These are phyloP conservation scores for Epichloe scottii DNA, from an alignment of 2,329 filamentous ascomycete species.

Conservation along the genomic window DNA sequence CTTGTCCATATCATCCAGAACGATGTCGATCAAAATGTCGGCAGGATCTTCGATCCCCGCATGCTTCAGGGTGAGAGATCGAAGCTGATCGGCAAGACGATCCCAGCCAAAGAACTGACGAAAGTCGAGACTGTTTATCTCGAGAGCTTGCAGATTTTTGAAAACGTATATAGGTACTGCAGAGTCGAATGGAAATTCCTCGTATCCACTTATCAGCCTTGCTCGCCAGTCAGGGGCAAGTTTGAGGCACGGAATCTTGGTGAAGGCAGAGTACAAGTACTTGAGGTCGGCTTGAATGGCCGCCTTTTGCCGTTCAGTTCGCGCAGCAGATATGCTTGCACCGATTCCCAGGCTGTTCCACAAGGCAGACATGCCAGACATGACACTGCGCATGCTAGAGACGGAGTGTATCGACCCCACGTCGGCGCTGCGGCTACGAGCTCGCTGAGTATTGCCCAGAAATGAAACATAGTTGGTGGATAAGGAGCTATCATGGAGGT, in stretches of 20 bases:
- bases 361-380: slow-evolving; percentile 89
- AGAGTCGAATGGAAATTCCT: slow-evolving; percentile 96
- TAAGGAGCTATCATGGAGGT: slow-evolving; percentile 76
- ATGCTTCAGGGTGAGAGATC: slow-evolving; percentile 78
- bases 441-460: slow-evolving; percentile 63
- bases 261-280: slow-evolving; percentile 96
- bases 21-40: slow-evolving; percentile 83
- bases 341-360: slow-evolving; percentile 83
- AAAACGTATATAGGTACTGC: slow-evolving; percentile 94
- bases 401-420: slow-evolving; percentile 88
- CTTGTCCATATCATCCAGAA: slow-evolving; percentile 93
- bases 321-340: slow-evolving; percentile 65
- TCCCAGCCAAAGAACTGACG: slow-evolving; percentile 98
- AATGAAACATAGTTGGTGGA: slow-evolving; percentile 95
- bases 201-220: slow-evolving; percentile 79
- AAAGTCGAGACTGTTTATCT: slow-evolving; percentile 92
- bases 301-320: slow-evolving; percentile 81
- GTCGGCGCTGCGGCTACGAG: slow-evolving; percentile 68
- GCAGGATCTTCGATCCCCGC: slow-evolving; percentile 80
- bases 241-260: slow-evolving; percentile 87
- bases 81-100: slow-evolving; percentile 77
- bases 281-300: slow-evolving; percentile 78
- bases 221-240: slow-evolving; percentile 89
- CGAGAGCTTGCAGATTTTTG: slow-evolving; percentile 89
- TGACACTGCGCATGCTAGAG: slow-evolving; percentile 90